Base-by-base conservation (phyloP, 2,329 filamentous ascomycete species). In the Boeremia lycopersici region DNA sequence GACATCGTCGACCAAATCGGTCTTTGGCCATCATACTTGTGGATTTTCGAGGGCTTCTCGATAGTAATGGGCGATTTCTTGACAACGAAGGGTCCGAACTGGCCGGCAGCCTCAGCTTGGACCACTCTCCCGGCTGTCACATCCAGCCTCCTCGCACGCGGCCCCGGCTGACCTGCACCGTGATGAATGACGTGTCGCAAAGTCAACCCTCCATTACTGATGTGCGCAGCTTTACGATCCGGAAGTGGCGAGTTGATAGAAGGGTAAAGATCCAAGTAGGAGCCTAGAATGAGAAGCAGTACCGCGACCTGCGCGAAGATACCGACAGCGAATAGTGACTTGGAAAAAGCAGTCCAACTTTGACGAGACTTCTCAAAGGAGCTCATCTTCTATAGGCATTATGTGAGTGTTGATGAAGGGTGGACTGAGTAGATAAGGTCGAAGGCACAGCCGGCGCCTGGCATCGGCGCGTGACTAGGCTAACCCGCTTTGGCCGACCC, bases 111-210 rank as follows among this genome's bases (percentile, higher is more conserved):
- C 47, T 59, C 62, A 46, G 65, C 65, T 44, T 65, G 48, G 13
- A 62, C 62, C 34, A 64, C 57, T 25, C 57, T 60, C 30, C 69
- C 60, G 9, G 63, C 47, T 9, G 62, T 68, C 33, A 74, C 61
- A 50, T 74, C 72, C 36, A 73, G 55, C 39, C 71, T 65, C 28
- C 70, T 65, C n/a, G 67, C 69, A 23, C 70, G 59, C 8, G 70
- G 70, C 38, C 70, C 70, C 30, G 64, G 62, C 26, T 69, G 68
- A 12, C 72, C 72, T 52, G 67, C 71, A 33, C 71, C 70, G 64
- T 73, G 71, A 48, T 74, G 70, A 26, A 71, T 60, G 7, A 74
- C 50, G 41, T 74, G 70, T 46, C 72, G 64, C 35, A 74, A 53
- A n/a, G 51, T 64, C 15, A 73, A 48, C 15, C 58, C 63, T 41